These are phyloP conservation scores for Xerocomus nothofagi DNA, from an alignment of 1,284 basidiomycete species.

Conservation along the genomic window DNA sequence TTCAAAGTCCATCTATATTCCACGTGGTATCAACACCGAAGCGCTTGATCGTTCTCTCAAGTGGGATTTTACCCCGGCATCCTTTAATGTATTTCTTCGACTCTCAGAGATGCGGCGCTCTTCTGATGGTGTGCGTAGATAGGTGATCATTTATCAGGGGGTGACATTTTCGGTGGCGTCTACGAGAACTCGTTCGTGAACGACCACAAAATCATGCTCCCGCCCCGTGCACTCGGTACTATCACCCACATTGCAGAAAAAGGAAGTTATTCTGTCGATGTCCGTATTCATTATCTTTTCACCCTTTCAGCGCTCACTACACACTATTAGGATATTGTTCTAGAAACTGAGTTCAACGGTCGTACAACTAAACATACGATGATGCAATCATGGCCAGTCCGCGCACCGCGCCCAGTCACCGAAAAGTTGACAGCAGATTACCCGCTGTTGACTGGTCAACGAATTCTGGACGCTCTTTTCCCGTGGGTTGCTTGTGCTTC, in stretches of 20 bases:
- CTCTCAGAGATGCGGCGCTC: not conserved
- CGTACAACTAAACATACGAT: slow-evolving; percentile 92
- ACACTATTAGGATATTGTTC: slow-evolving; percentile 76
- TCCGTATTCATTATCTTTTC: slow-evolving; percentile 40
- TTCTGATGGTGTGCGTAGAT: slow-evolving; percentile 49
- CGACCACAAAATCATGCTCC: slow-evolving; percentile 97
- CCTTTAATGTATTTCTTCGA: slow-evolving; percentile 60
- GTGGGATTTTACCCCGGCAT: slow-evolving; percentile 95
- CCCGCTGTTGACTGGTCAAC: slow-evolving; percentile 95
- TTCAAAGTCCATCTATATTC: slow-evolving; percentile 98
- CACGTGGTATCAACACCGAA: slow-evolving; percentile 96
- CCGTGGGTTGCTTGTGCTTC: slow-evolving; percentile 55
- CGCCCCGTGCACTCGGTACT: slow-evolving; percentile 92
- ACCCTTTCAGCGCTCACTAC: slow-evolving; percentile 1
- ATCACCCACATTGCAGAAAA: slow-evolving; percentile 94
- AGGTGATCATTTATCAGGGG: slow-evolving; percentile 96
- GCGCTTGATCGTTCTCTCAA: slow-evolving; percentile 86
- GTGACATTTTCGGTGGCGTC: slow-evolving; percentile 94
- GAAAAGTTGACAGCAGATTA: slow-evolving; percentile 94
- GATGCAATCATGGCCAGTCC: slow-evolving; percentile 99
- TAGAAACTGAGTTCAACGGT: slow-evolving; percentile 98
- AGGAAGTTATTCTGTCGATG: slow-evolving; percentile 91
- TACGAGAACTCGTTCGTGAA: slow-evolving; percentile 97
- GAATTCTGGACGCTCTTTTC: slow-evolving; percentile 96
- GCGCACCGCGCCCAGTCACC: slow-evolving; percentile 92